Evolutionary conservation across 805 yeast genomes (phyloP), one percentile per base, ranked within the genome.

Genomic region (Komagataella mondaviorum): DNA sequence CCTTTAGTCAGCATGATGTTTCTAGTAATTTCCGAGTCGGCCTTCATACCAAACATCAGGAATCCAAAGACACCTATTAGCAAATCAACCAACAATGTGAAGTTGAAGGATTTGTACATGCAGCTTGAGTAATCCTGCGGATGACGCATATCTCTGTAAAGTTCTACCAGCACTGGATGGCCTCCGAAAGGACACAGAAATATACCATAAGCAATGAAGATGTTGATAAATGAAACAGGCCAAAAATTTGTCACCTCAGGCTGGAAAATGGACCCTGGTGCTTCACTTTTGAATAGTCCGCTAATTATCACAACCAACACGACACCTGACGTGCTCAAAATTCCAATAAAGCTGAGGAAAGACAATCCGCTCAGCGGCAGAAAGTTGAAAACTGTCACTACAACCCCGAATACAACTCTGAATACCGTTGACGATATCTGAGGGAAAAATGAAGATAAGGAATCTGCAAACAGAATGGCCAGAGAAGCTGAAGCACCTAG

Each of bases 161-260:
- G 67, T 58, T 83, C 86, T 2, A 91, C 91, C 56, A 83, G 83
- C 6, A 85, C 82, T 1, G 88, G 87, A 62, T 85, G 91, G 2
- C 93, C 93, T 52, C 91, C 91, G 80, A 87, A 85, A 10, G 89
- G 88, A 3, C 90, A 88, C 73, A 85, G 76, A 53, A 81, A 72
- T 24, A 85, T 71, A 2, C 91, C 91, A 52, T 83, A 66, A 6
- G 84, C 73, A 48, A 84, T 69, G 48, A 85, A 72, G 36, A 80
- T 70, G 54, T 76, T 78, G 5, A 72, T 63, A 14, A 67, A 58
- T 7, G 76, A 69, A 5, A 63, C 59, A 2, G 96, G 96, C 73
- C 79, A 80, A 53, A 84, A 46, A 55, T 81, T 77, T 0, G 93
- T 84, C 5, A 76, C 74, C 75, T 83, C 82, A 10, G 83, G 79